These are phyloP conservation scores for Aspergillus pseudoglaucus DNA, from an alignment of 2,329 filamentous ascomycete genomes.

Conservation along the genomic window DNA sequence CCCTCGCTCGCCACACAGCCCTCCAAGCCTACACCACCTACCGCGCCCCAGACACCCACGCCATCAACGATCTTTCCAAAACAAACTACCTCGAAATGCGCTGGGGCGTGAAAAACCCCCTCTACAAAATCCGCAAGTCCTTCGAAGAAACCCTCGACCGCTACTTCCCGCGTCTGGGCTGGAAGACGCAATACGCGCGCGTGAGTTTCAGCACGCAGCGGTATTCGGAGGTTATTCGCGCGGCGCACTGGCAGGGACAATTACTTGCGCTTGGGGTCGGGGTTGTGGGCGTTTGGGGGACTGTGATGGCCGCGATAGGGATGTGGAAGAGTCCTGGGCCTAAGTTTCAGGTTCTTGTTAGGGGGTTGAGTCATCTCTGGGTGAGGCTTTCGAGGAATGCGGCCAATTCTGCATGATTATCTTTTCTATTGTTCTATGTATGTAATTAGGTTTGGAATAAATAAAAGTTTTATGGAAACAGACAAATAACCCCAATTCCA, in stretches of 20 bases:
- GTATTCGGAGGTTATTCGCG: slow-evolving; percentile 73
- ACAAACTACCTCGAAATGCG: slow-evolving; percentile 95
- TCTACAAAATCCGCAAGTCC: slow-evolving; percentile 75
- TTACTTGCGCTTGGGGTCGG: slow-evolving; percentile 44
- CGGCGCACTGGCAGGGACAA: slow-evolving; percentile 62
- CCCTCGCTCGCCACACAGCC: slow-evolving; percentile 39
- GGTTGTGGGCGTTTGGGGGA: slow-evolving; percentile 20
- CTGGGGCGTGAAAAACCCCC: slow-evolving; percentile 66
- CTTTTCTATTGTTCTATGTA: not conserved
- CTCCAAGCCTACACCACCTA: slow-evolving; percentile 68
- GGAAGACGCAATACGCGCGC: slow-evolving; percentile 85
- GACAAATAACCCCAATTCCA: too few relatives aligned
- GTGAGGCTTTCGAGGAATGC: slow-evolving; percentile 3
- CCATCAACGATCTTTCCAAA: slow-evolving; percentile 87
- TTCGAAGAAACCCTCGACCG: slow-evolving; percentile 78
- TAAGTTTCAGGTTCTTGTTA: slow-evolving; percentile 9
- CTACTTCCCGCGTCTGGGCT: slow-evolving; percentile 70
- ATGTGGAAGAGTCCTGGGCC: slow-evolving; percentile 24
- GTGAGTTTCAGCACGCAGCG: slow-evolving; percentile 91
- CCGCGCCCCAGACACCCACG: slow-evolving; percentile 70
- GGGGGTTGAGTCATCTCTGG: slow-evolving; percentile 8
- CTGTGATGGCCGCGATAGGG: slow-evolving; percentile 24
- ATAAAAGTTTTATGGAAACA: too few relatives aligned
- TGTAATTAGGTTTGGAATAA: not conserved
- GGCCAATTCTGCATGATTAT: slow-evolving; percentile 1